Percentiles rank a stretch among this genome's conserved stretches.
These are phyloP conservation scores for Cutaneotrichosporon sp. DNA, from an alignment of 1,284 basidiomycete species.

Conservation along the genomic window DNA sequence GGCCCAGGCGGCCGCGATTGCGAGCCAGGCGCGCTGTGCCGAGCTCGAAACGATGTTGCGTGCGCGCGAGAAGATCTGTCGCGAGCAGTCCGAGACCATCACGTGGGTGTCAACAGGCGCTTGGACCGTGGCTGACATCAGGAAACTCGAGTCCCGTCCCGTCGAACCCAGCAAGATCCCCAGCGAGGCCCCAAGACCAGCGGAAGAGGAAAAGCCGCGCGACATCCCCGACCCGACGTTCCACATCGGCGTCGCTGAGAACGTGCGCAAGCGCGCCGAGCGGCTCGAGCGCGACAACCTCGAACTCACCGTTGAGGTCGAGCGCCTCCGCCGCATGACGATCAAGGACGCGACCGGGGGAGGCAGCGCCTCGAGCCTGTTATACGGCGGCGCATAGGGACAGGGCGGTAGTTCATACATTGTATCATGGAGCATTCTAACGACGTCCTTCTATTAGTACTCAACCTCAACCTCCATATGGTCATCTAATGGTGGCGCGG, in stretches of 20 bases:
- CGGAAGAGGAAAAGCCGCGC: not conserved
- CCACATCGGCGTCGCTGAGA: constrained; percentile 34
- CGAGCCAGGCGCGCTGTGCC: constrained; percentile 24
- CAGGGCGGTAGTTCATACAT: not conserved
- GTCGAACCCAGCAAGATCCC: not conserved
- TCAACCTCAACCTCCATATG: constrained; percentile 33
- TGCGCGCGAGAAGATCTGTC: constrained; percentile 29
- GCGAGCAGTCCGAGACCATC: constrained; percentile 27
- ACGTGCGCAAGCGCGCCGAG: constrained; percentile 29
- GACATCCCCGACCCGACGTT: constrained; percentile 13
- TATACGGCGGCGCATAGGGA: not conserved
- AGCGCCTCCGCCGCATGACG: constrained; percentile 20
- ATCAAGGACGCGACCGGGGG: constrained; percentile 10
- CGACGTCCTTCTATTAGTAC: constrained; percentile 11
- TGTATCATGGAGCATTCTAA: constrained; percentile 8
- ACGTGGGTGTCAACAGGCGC: constrained; percentile 13
- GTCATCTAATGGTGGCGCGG: constrained; percentile 11
- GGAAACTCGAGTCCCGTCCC: constrained; percentile 16
- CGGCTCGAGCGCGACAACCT: constrained; percentile 40
- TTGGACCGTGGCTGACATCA: not conserved
- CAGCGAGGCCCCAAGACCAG: not conserved
- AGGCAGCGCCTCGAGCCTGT: constrained; percentile 2
- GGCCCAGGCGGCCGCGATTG: constrained; percentile 28
- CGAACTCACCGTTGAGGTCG: constrained; percentile 28
- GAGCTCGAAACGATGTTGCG: constrained; percentile 34